phyloP scores from a whole-genome alignment of 108 stramenopile genomes.

The Skeletonema potamos region DNA sequence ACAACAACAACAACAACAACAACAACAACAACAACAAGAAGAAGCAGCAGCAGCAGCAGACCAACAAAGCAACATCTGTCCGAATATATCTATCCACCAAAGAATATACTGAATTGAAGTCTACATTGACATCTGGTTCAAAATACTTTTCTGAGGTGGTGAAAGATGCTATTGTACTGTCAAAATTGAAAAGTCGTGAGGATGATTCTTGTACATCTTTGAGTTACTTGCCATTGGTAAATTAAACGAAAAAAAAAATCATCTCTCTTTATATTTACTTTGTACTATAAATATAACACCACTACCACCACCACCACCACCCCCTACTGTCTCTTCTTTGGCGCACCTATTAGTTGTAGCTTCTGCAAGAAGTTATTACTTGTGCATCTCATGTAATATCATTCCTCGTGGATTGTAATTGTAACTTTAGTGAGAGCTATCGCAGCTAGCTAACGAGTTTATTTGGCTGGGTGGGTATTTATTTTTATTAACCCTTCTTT shows the following conservation, averaged over 20 bases:
- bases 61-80: slow-evolving; percentile 33
- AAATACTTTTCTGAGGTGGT: slow-evolving; percentile 37
- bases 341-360: no score
- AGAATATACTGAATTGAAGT: slow-evolving; percentile 37
- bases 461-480: no score
- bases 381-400: no score
- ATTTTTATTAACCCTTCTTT: no score
- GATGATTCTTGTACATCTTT: slow-evolving; percentile 18
- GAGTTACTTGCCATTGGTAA: slow-evolving; percentile 26
- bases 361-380: no score
- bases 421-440: no score
- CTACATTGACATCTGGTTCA: slow-evolving; percentile 15
- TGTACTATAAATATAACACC: neutral
- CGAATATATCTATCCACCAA: slow-evolving; percentile 31
- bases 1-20: no score
- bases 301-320: slow-evolving; percentile 7
- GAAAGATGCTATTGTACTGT: slow-evolving; percentile 24
- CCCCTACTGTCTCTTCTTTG: no score
- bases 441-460: no score
- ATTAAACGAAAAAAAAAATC: no score
- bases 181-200: slow-evolving; percentile 27
- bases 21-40: slow-evolving; percentile 3
- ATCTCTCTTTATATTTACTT: neutral
- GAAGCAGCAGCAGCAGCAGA: no score
- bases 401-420: no score